Evolutionary conservation across 2,329 filamentous ascomycete genomes (phyloP).

Genomic region (Phaeoacremonium minimum): DNA sequence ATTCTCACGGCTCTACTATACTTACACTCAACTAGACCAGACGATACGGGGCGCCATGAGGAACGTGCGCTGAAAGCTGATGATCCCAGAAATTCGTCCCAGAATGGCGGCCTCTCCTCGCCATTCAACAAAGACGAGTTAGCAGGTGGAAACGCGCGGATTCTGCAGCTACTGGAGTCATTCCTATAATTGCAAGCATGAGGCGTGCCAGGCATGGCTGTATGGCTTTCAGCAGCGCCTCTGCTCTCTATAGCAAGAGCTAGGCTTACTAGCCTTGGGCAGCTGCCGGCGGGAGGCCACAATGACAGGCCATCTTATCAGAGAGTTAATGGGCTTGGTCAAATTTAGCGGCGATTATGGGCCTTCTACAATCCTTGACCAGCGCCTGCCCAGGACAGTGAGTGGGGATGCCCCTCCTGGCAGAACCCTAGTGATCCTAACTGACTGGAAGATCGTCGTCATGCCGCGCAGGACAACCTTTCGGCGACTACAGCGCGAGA

Average conservation of each 20-base stretch:
- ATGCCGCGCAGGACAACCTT: conserved; percentile 16
- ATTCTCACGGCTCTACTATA: background rate
- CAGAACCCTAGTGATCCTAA: too few relatives aligned
- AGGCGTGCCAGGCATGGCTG: conserved; percentile 3
- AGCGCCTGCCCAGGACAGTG: too few relatives aligned
- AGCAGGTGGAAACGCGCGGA: too few relatives aligned
- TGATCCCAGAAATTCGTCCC: too few relatives aligned
- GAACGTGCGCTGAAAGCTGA: background rate
- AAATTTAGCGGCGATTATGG: conserved; percentile 8
- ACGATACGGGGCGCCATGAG: too few relatives aligned
- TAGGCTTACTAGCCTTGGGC: background rate
- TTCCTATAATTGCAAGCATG: conserved; percentile 2
- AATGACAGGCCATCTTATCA: too few relatives aligned
- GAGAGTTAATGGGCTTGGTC: too few relatives aligned
- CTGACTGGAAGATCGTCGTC: background rate
- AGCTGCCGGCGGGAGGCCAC: background rate
- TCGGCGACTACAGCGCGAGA: conserved; percentile 29
- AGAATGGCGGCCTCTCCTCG: too few relatives aligned
- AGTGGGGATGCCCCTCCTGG: too few relatives aligned
- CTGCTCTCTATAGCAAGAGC: background rate
- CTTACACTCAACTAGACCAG: too few relatives aligned
- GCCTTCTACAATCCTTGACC: conserved; percentile 3
- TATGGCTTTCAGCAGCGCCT: background rate
- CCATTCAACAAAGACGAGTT: too few relatives aligned
- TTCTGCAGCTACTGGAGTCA: too few relatives aligned